phyloP scores from a whole-genome alignment of 140 eudicot species.

The Senecio squalidus region DNA sequence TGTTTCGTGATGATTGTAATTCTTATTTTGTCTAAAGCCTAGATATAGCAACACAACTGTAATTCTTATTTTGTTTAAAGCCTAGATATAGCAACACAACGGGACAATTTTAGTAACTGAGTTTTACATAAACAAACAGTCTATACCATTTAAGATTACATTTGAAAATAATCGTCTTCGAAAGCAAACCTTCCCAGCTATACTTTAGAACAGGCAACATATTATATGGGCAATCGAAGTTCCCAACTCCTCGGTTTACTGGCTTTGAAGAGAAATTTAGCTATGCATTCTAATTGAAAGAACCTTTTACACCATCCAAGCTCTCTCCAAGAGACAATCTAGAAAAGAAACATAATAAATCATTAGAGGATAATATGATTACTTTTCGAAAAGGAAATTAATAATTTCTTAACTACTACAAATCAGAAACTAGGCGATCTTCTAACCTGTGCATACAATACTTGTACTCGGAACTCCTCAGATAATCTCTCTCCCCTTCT shows the following conservation, averaged over 20 bases:
- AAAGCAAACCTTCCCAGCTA: neutral
- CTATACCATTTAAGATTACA: neutral
- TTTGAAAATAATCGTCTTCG: neutral
- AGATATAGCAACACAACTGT: neutral
- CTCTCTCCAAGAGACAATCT: slow-evolving; percentile 82
- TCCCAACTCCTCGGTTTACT: neutral
- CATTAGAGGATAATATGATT: neutral
- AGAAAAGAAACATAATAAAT: slow-evolving; percentile 14
- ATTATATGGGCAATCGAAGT: neutral
- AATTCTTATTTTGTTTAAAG: too few relatives aligned
- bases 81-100: neutral
- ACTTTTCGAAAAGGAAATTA: neutral
- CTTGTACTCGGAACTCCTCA: slow-evolving; percentile 79
- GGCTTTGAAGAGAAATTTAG: neutral
- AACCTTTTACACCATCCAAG: slow-evolving; percentile 64
- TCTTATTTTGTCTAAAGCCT: too few relatives aligned
- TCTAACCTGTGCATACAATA: slow-evolving; percentile 87
- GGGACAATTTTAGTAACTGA: too few relatives aligned
- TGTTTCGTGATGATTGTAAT: too few relatives aligned
- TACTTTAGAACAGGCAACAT: neutral
- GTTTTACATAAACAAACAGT: neutral
- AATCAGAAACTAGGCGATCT: neutral
- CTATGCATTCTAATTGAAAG: slow-evolving; percentile 29
- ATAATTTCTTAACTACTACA: neutral
- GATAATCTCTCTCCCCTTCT: slow-evolving; percentile 87